phyloP scores from a whole-genome alignment of 371 early-diverging fungal species.

The Rhizomucor miehei region DNA sequence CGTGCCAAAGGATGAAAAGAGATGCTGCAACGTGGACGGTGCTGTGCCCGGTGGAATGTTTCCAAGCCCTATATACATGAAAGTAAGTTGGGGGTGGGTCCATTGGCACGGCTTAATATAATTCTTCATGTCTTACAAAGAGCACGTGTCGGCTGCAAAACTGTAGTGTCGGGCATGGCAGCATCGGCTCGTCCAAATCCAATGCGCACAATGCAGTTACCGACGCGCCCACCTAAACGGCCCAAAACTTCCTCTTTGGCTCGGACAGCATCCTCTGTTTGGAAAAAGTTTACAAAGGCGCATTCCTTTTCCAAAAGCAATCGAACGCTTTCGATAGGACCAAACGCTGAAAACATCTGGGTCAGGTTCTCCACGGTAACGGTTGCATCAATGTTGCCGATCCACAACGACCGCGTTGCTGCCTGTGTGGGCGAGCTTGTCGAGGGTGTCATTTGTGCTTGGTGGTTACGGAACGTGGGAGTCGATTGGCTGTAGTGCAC shows the following conservation, averaged over 20 bases:
- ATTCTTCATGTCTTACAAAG: conserved; percentile 36
- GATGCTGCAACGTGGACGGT: conserved; percentile 66
- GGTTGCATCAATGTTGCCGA: conserved; percentile 86
- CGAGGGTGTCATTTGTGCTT: conserved; percentile 15
- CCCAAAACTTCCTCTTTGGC: conserved; percentile 88
- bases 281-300: conserved; percentile 90
- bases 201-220: conserved; percentile 76
- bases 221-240: conserved; percentile 70
- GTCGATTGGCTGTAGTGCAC: conserved; percentile 35
- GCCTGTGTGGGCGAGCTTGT: conserved; percentile 35
- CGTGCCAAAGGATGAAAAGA: conserved; percentile 82
- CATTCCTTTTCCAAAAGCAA: conserved; percentile 94
- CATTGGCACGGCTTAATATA: background rate
- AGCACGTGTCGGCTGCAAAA: conserved; percentile 46
- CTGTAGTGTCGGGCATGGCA: conserved; percentile 33
- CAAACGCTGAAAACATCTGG: conserved; percentile 84
- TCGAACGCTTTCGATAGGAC: conserved; percentile 90
- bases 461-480: conserved; percentile 25
- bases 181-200: conserved; percentile 93
- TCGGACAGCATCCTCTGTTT: conserved; percentile 82
- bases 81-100: conserved; percentile 5
- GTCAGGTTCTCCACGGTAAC: conserved; percentile 80
- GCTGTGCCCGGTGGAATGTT: conserved; percentile 85
- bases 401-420: conserved; percentile 90
- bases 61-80: conserved; percentile 77